Evolutionary conservation across 2,329 filamentous ascomycete genomes (phyloP).

Genomic region (Neopestalotiopsis sp.): DNA sequence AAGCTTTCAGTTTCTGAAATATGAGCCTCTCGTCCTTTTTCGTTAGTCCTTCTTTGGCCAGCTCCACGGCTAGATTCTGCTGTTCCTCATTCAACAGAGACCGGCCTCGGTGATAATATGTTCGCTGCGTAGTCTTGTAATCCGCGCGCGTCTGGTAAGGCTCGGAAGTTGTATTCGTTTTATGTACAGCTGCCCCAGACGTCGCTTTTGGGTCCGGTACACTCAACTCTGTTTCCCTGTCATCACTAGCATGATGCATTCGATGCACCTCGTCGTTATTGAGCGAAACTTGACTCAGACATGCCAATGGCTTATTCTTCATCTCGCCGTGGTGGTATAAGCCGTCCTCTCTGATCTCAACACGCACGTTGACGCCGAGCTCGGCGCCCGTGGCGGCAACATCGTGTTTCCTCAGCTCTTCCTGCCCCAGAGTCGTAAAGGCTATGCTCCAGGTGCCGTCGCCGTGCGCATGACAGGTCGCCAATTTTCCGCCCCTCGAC

Average conservation of each 20-base stretch:
- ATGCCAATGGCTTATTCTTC: constrained; percentile 12
- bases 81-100: background rate
- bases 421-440: constrained; percentile 12
- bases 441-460: constrained; percentile 19
- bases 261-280: constrained; percentile 15
- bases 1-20: constrained; percentile 10
- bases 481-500: constrained; percentile 4
- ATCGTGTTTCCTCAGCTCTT: constrained; percentile 1
- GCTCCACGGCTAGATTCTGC: background rate
- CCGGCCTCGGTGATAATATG: background rate
- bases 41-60: constrained; percentile 2
- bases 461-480: constrained; percentile 19
- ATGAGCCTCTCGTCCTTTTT: constrained; percentile 7
- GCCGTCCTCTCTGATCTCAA: background rate
- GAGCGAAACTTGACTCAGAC: background rate
- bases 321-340: constrained; percentile 14
- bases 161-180: background rate
- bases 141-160: background rate
- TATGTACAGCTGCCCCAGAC: background rate
- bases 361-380: background rate
- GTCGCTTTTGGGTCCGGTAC: background rate
- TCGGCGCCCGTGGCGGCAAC: background rate
- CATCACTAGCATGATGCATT: background rate
- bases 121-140: background rate
- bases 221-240: background rate